Base-by-base conservation (phyloP, 176 grass and related monocot species). In the Otatea glauca region DNA sequence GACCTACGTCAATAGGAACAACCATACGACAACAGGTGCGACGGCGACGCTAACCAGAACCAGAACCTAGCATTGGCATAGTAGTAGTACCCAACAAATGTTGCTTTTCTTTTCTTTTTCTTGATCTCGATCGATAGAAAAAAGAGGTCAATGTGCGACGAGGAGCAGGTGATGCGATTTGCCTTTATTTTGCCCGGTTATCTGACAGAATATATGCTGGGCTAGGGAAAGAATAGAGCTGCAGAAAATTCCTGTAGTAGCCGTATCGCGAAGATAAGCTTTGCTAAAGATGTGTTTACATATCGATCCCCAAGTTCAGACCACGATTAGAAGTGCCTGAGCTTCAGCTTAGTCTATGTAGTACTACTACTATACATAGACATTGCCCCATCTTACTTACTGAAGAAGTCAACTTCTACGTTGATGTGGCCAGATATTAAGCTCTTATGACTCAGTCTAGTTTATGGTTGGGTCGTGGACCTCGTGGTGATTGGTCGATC, bases 1-100 rank as follows among this genome's bases (percentile, higher is more conserved):
- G 68, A 70, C 68, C 85, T 83, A 91, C 80, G 89, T 80, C 75
- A 75, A 45, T 25, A 50, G 9, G 18, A 16, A 39, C 76, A 68
- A 27, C 49, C 50, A 23, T 69, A 32, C 70, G 35, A 74, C 56
- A 87, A 69, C 84, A 11, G 80, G 84, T 61, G 65, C 63, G 72
- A 76, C 73, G 29, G 63, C 83, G 34, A 74, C 63, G 70, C 73
- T 23, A 37, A 23, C 24, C 7, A n/a, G 15, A 37, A 76, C 62
- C 71, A 61, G 83, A 81, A 45, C 43, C 64, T 60, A 10, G 73
- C 27, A 18, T 9, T 39, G 5, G 6, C 5, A 5, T 75, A 41
- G 13, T 55, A 7, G 78, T 0, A 27, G 44, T 43, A 75, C 29
- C 61, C 2, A 67, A 60, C 60, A 37, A 29, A 75, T 51, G 9